phyloP scores from a whole-genome alignment of 305 asterid genomes.

The Nicotiana rustica region DNA sequence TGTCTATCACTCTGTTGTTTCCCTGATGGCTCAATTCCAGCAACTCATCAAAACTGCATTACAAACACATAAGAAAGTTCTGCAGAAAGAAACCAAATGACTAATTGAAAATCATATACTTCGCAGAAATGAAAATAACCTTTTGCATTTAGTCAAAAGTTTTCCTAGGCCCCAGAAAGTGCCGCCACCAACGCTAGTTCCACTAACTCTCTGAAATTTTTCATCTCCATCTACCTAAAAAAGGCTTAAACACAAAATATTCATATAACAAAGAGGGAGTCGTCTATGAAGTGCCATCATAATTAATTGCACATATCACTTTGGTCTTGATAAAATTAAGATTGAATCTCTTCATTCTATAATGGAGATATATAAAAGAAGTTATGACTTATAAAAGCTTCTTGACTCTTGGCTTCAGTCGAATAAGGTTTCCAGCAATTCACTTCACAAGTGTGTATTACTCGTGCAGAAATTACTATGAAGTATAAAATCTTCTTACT shows the following conservation, averaged over 20 bases:
- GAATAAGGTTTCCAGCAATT: constrained; percentile 4
- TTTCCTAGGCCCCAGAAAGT: constrained; percentile 97
- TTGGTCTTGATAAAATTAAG: neutral
- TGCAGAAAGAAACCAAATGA: constrained; percentile 34
- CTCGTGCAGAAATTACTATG: neutral
- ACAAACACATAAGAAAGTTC: constrained; percentile 36
- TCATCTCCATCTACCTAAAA: constrained; percentile 86
- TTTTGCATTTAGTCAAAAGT: constrained; percentile 89
- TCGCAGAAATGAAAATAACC: constrained; percentile 52
- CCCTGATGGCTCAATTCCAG: constrained; percentile 86
- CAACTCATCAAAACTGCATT: constrained; percentile 86
- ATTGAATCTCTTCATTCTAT: neutral
- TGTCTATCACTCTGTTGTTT: constrained; percentile 85
- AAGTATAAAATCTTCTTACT: constrained; percentile 4
- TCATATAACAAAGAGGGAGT: neutral
- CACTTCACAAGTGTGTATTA: neutral
- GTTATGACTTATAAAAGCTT: constrained; percentile 4
- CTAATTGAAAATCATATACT: constrained; percentile 29
- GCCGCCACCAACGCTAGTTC: constrained; percentile 98
- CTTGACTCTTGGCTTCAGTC: constrained; percentile 24
- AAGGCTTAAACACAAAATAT: constrained; percentile 31
- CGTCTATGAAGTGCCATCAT: neutral
- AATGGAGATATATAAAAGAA: neutral
- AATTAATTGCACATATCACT: neutral
- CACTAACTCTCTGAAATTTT: constrained; percentile 88